phyloP scores from a whole-genome alignment of 1,284 basidiomycete genomes.

The Ustilago shanxiensis region DNA sequence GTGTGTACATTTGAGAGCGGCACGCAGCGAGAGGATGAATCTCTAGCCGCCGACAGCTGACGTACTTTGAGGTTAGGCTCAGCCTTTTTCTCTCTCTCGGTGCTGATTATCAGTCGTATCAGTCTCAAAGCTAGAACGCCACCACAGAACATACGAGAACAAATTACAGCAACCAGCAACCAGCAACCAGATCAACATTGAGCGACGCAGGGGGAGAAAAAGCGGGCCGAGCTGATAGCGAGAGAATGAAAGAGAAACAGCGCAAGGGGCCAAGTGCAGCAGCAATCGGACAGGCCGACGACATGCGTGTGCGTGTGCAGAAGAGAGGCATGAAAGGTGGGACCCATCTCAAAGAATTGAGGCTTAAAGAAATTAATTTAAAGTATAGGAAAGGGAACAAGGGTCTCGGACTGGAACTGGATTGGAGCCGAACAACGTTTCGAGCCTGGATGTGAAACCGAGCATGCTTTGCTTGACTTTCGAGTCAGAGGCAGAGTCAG shows the following conservation, averaged over 20 bases:
- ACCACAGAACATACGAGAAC: conserved; percentile 1
- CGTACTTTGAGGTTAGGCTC: neutral
- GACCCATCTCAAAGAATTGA: neutral
- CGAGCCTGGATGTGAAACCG: conserved; percentile 11
- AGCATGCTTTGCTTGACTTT: too few relatives aligned
- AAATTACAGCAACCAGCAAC: neutral
- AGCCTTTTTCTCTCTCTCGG: neutral
- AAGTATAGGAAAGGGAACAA: neutral
- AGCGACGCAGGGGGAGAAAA: neutral
- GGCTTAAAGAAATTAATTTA: neutral
- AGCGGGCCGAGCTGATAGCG: neutral
- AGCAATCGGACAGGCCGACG: conserved; percentile 8
- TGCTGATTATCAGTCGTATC: neutral
- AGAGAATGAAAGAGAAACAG: neutral
- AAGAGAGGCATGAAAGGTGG: conserved; percentile 1
- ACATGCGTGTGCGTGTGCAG: conserved; percentile 6
- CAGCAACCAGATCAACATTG: neutral
- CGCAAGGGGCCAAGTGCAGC: conserved; percentile 18
- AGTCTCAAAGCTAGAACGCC: conserved; percentile 10
- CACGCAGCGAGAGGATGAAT: neutral
- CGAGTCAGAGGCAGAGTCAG: conserved; percentile 1
- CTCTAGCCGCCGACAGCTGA: neutral
- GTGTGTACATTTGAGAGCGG: neutral
- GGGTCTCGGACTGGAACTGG: neutral
- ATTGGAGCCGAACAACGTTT: conserved; percentile 5